Base-by-base conservation (phyloP, 2,329 filamentous ascomycete species). In the Blastomyces parvus region DNA sequence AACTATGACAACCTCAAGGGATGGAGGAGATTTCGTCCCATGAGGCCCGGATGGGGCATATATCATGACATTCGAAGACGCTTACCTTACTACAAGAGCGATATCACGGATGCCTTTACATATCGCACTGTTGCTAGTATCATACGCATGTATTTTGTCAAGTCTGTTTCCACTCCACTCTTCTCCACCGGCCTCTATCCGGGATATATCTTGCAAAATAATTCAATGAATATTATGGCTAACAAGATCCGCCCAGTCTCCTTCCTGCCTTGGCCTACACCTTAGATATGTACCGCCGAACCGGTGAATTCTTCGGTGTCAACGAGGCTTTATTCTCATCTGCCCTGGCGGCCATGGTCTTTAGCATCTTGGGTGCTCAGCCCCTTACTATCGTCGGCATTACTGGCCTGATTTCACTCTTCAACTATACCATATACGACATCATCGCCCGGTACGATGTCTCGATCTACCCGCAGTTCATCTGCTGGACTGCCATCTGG, bases 401-500 rank as follows among this genome's bases (percentile, higher is more conserved):
- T 46, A 84, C 82, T 4, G 83, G 83, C 64, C 70, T 82, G 33
- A 82, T 83, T 46, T 79, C 78, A 2, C 69, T 82, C 0, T 85
- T 85, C 75, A 84, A 84, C 69, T 84, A 83, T 67, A 85, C 83
- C 30, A 83, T 84, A 65, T 85, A 82, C 71, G 81, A 84, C 64
- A 84, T 85, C 61, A 76, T 83, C 55, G 71, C 71, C 33, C 74
- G 74, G 14, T 79, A 84, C 64, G 80, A 83, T 50, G 76, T 79
- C 2, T 67, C 73, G 1, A 73, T 83, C 6, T 84, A 84, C 68
- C 78, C 81, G 0, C 76, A 79, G 58, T 83, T 84, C 68, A 82
- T 84, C 70, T 78, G 78, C 3, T 84, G 82, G 82, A 79, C 81
- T 0, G 79, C 77, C 0, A 84, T 85, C 27, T 85, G 82, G 82